A percentile compares a stretch with the other conserved stretches of the same genome.
These are phyloP conservation scores for Hura crepitans DNA, from an alignment of 441 rosid genomes.

Conservation along the genomic window DNA sequence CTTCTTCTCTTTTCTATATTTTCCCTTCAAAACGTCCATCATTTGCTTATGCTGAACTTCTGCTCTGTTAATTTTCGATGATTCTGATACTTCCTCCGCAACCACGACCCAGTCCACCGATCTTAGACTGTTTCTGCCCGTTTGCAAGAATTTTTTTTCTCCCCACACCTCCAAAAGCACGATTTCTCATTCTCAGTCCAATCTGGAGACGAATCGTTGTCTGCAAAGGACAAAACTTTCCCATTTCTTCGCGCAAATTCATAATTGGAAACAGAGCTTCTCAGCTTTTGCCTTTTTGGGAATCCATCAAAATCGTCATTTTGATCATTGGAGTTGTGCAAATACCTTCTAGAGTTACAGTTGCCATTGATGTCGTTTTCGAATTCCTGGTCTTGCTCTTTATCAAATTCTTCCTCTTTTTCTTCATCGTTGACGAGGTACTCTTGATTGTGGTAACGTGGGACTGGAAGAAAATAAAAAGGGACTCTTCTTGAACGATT, in stretches of 20 bases:
- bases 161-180: conserved; percentile 84
- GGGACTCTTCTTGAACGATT: conserved; percentile 32
- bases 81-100: conserved; percentile 76
- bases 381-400: conserved; percentile 16
- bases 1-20: conserved; percentile 75
- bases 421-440: conserved; percentile 31
- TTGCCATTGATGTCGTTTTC: conserved; percentile 25
- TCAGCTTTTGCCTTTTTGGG: conserved; percentile 66
- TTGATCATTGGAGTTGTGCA: conserved; percentile 20
- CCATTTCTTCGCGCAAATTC: conserved; percentile 58
- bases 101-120: conserved; percentile 86
- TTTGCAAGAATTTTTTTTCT: conserved; percentile 62
- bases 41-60: conserved; percentile 70
- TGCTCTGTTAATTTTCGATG: conserved; percentile 48
- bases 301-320: conserved; percentile 39
- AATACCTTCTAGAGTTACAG: conserved; percentile 29
- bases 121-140: conserved; percentile 74
- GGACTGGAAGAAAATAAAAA: conserved; percentile 27
- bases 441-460: conserved; percentile 35
- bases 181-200: conserved; percentile 81
- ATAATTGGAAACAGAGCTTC: conserved; percentile 51
- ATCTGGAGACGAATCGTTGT: conserved; percentile 42
- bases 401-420: conserved; percentile 36
- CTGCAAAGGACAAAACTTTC: conserved; percentile 38
- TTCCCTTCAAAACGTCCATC: conserved; percentile 76